Conservation (phyloP, 1,284 basidiomycete genomes). For the Vanrija humicola region DNA sequence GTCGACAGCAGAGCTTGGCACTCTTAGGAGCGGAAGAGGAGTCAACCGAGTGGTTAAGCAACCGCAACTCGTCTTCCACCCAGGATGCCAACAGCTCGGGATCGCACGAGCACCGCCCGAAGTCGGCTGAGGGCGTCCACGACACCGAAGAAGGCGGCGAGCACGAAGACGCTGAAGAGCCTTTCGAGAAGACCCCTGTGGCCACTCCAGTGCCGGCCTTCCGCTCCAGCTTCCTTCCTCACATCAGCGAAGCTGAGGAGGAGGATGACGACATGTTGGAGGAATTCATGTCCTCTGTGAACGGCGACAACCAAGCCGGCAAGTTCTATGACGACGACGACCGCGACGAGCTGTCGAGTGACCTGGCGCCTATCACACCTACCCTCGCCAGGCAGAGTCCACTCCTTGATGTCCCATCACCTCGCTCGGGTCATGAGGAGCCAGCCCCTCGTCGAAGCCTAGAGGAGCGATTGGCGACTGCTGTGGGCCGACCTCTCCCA, state of each 20-base stretch:
- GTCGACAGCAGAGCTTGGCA: conserved; percentile 38
- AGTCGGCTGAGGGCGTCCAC: background rate
- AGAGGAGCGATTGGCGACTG: conserved; percentile 7
- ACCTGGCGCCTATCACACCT: background rate
- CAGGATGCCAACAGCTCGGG: background rate
- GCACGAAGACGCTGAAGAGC: background rate
- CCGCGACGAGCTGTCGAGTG: conserved; percentile 5
- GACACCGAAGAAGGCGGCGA: background rate
- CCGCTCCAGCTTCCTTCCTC: conserved; percentile 9
- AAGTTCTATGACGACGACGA: conserved; percentile 11
- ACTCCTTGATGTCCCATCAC: background rate
- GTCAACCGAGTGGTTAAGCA: background rate
- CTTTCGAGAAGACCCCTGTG: background rate
- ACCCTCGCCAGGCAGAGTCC: background rate
- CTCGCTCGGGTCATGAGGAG: background rate
- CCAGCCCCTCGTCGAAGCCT: conserved; percentile 3
- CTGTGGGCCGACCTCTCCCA: background rate
- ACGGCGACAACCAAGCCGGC: conserved; percentile 1
- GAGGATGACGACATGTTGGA: conserved; percentile 16
- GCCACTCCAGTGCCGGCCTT: background rate
- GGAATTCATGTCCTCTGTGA: conserved; percentile 13
- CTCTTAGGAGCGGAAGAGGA: conserved; percentile 25
- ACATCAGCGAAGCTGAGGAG: conserved; percentile 22
- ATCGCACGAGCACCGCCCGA: background rate
- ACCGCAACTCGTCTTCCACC: background rate